Conservation (phyloP, 192 early-diverging fungal species). For the Pilaira anomala region DNA sequence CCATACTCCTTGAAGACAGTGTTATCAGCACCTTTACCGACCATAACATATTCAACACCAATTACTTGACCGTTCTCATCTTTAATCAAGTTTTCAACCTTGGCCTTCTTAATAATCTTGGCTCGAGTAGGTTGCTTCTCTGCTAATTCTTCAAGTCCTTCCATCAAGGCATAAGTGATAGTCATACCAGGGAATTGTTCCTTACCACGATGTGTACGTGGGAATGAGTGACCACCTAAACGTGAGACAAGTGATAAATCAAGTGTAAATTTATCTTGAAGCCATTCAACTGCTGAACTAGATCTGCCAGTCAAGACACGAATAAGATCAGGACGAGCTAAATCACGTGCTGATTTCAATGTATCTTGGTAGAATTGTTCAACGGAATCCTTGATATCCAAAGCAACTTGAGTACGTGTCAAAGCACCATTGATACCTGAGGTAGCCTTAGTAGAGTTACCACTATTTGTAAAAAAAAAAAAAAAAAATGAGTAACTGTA, state of each 20-base stretch:
- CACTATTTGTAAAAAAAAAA: slow-evolving; percentile 41
- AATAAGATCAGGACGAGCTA: slow-evolving; percentile 76
- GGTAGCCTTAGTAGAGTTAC: slow-evolving; percentile 97
- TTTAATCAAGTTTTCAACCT: slow-evolving; percentile 71
- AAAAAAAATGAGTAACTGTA: neutral
- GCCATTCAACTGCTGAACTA: slow-evolving; percentile 87
- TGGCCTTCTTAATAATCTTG: slow-evolving; percentile 79
- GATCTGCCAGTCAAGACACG: slow-evolving; percentile 84
- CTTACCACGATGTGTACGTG: slow-evolving; percentile 91
- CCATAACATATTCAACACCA: slow-evolving; percentile 74
- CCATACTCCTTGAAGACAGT: slow-evolving; percentile 61
- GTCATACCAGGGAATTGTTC: slow-evolving; percentile 89
- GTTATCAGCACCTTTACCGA: slow-evolving; percentile 49
- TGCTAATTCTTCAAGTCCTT: slow-evolving; percentile 70
- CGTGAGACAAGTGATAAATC: slow-evolving; percentile 87
- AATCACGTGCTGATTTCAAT: slow-evolving; percentile 80
- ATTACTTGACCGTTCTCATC: slow-evolving; percentile 61
- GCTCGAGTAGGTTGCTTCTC: slow-evolving; percentile 66
- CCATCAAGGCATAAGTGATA: slow-evolving; percentile 89
- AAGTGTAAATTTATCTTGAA: slow-evolving; percentile 84
- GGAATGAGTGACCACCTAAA: slow-evolving; percentile 89
- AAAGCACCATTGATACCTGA: slow-evolving; percentile 96
- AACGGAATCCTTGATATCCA: slow-evolving; percentile 74
- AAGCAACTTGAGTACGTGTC: slow-evolving; percentile 75
- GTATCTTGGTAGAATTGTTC: slow-evolving; percentile 86